Base-by-base conservation (phyloP, 116 monocot genomes). In the Iris pallida region DNA sequence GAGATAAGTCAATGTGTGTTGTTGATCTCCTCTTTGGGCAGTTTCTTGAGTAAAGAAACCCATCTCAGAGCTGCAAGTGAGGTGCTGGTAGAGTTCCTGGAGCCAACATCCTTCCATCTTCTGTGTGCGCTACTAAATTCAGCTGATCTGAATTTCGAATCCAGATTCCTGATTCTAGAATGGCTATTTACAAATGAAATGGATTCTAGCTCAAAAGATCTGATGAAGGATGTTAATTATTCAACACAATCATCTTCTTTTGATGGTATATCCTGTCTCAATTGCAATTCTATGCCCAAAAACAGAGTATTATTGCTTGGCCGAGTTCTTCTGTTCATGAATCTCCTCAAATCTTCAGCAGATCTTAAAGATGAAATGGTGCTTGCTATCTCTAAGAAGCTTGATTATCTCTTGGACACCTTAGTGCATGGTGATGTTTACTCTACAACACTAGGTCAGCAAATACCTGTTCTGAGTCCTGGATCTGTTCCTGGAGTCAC, bases 81-180 rank as follows among this genome's bases (percentile, higher is more conserved):
- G 75, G 85, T 82, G 61, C 73, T 98, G 59, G 55, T 74, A 47
- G 90, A 88, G 63, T 68, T 88, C 19, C 18, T 98, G 55, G 90
- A 90, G 49, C 98, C 93, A 40, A 82, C 78, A 55, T 90, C 90
- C 12, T 82, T 83, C 75, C 86, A 86, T 74, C 83, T 98, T 30
- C 62, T 98, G 16, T 69, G 81, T 65, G 55, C 83, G 30, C 68
- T 98, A 53, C 42, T 93, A 58, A 92, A 76, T 72, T 83, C 93
- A 45, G 48, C 79, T n/a, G 79, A 78, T 55, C 58, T 82, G 42
- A 74, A 71, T 18, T 63, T 46, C 55, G 85, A 83, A 3, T 59
- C 59, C 3, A 90, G 82, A 71, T 69, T 77, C 40, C 81, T 76
- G 53, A 77, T 93, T 13, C 60, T 93, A 16, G 82, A 85, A 10